Conservation (phyloP, 768 basidiomycete species). For the Auriscalpium orientale region DNA sequence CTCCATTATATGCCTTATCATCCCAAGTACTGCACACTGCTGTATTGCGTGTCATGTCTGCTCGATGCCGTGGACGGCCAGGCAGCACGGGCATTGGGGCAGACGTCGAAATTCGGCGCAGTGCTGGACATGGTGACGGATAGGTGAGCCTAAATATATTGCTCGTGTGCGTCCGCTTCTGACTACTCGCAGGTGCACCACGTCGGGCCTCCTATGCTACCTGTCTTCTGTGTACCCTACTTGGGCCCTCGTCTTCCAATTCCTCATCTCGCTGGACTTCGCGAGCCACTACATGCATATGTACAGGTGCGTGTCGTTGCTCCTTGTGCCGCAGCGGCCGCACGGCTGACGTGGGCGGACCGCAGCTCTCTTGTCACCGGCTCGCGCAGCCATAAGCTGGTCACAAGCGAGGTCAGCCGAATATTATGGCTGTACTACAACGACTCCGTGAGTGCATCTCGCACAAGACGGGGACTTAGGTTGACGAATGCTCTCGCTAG, state of each 20-base stretch:
- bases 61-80: conserved; percentile 94
- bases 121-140: conserved; percentile 99
- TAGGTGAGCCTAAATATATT: conserved; percentile 46
- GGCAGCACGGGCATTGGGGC: conserved; percentile 79
- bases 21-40: conserved; percentile 83
- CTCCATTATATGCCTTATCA: conserved; percentile 93
- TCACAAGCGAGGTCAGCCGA: conserved; percentile 86
- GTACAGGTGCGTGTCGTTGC: conserved; percentile 68
- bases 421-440: conserved; percentile 94
- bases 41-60: conserved; percentile 86
- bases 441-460: conserved; percentile 57
- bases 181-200: conserved; percentile 68
- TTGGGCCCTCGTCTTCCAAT: conserved; percentile 84
- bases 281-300: conserved; percentile 99
- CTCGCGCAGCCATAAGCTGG: conserved; percentile 85
- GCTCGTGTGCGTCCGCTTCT: background rate
- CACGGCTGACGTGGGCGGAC: conserved; percentile 5
- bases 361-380: conserved; percentile 90
- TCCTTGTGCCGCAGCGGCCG: background rate
- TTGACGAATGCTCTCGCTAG: conserved; percentile 30
- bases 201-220: conserved; percentile 90
- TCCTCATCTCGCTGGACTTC: conserved; percentile 95
- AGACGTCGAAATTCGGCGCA: conserved; percentile 94
- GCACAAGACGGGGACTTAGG: background rate
- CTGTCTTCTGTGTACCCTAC: conserved; percentile 83